Evolutionary conservation across 106 monocot species (phyloP), one percentile per base, ranked within the genome.

Genomic region (Dioscorea zingiberensis): DNA sequence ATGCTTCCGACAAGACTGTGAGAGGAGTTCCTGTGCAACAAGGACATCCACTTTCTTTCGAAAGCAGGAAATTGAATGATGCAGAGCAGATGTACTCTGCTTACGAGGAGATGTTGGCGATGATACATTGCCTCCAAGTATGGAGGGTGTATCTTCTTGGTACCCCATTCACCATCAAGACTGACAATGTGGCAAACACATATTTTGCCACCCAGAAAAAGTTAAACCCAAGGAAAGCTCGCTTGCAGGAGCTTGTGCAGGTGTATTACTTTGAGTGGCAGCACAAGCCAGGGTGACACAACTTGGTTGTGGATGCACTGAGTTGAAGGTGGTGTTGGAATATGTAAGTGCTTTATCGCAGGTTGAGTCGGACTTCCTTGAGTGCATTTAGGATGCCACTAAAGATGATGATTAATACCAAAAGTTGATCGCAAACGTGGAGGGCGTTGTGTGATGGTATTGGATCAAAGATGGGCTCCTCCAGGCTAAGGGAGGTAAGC

Each of bases 21-120:
- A 18, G 8, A 3, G 53, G 17, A 18, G 53, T 54, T 3, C 53
- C n/a, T 4, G 17, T 7, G 9, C 46, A 47, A 59, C 25, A 46
- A 21, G 47, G 46, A 25, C 1, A 27, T 16, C 70, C 9, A 21
- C 4, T 70, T 17, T 17, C 70, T 27, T 70, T 26, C 57, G n/a
- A 70, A 26, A 60, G 44, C 28, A 6, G 27, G 9, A 71, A 62
- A 9, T 32, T 71, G 9, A 71, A 48, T 17, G 48, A 71, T n/a
- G 45, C 21, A n/a, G 70, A 60, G 15, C n/a, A 56, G 25, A 59
- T 25, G 28, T 60, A 70, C 17, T 46, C 45, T 9, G 2, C 54
- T 2, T 7, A 47, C 7, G 59, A 58, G 45, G 70, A 48, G 59
- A 58, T 59, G 38, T 26, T 17, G 2, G 15, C 7, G 28, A 58